phyloP scores from a whole-genome alignment of 2,329 filamentous ascomycete species.

The Botrytis byssoidea region DNA sequence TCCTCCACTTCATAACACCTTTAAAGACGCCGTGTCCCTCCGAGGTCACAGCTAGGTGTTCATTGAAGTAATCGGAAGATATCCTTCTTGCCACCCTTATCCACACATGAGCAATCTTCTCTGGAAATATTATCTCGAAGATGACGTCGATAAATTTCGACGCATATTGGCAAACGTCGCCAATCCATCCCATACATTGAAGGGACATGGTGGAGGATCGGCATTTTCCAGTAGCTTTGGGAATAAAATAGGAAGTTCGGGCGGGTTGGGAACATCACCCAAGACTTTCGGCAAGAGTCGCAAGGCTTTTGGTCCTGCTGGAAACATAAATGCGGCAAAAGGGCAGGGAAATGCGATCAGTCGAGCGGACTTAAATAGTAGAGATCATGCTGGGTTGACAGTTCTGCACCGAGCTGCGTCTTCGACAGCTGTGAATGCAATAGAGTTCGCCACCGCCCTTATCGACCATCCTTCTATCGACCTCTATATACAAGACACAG shows the following conservation, averaged over 20 bases:
- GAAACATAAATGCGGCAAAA: constrained; percentile 46
- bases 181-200: constrained; percentile 52
- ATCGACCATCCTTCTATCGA: constrained; percentile 81
- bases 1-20: constrained; percentile 60
- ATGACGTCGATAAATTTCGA: constrained; percentile 95
- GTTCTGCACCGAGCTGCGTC: constrained; percentile 82
- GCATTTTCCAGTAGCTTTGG: constrained; percentile 44
- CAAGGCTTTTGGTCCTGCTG: constrained; percentile 52
- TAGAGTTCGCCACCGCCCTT: constrained; percentile 74
- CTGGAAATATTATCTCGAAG: constrained; percentile 95
- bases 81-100: constrained; percentile 38
- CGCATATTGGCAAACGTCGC: constrained; percentile 76
- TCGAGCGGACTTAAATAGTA: constrained; percentile 75
- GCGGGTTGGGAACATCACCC: constrained; percentile 48
- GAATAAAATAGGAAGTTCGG: constrained; percentile 39
- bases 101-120: constrained; percentile 91
- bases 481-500: constrained; percentile 79
- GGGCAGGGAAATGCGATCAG: constrained; percentile 45
- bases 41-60: constrained; percentile 86
- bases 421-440: constrained; percentile 65
- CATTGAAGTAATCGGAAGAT: constrained; percentile 37
- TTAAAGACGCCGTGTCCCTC: constrained; percentile 89
- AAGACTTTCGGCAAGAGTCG: constrained; percentile 50
- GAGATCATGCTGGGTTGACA: constrained; percentile 78
- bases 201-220: constrained; percentile 49